Conservation (phyloP, 331 rosid genomes). For the Quercus lobata region DNA sequence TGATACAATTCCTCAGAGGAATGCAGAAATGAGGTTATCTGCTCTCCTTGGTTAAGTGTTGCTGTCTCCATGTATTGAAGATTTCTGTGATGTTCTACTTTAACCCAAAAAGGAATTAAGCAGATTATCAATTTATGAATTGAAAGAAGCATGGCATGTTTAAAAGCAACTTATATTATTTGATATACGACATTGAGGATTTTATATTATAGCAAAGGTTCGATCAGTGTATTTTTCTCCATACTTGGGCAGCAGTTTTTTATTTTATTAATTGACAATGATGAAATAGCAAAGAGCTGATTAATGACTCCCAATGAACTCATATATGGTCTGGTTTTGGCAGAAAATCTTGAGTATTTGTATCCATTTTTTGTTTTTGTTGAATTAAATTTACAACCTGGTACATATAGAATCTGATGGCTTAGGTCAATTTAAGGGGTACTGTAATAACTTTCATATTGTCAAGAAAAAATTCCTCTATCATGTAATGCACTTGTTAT, state of each 20-base stretch:
- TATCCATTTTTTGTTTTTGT: neutral
- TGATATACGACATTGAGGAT: neutral
- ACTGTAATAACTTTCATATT: constrained; percentile 4
- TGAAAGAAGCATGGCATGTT: neutral
- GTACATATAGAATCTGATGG: constrained; percentile 9
- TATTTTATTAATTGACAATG: neutral
- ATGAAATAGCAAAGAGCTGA: neutral
- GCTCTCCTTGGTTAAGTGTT: neutral
- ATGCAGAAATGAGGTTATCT: neutral
- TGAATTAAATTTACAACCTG: constrained; percentile 8
- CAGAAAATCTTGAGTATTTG: neutral
- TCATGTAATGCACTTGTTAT: constrained; percentile 14
- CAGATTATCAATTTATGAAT: neutral
- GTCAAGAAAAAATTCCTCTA: constrained; percentile 2
- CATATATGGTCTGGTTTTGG: neutral
- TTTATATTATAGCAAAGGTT: constrained; percentile 10
- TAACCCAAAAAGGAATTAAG: neutral
- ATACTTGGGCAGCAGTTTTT: neutral
- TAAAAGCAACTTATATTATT: neutral
- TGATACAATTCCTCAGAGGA: neutral
- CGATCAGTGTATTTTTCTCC: neutral
- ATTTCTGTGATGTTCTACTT: neutral
- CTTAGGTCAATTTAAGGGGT: constrained; percentile 11
- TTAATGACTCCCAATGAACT: neutral
- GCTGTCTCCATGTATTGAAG: neutral